Conservation (phyloP, 1,284 basidiomycete genomes). For the Xerocomus minutiporus region DNA sequence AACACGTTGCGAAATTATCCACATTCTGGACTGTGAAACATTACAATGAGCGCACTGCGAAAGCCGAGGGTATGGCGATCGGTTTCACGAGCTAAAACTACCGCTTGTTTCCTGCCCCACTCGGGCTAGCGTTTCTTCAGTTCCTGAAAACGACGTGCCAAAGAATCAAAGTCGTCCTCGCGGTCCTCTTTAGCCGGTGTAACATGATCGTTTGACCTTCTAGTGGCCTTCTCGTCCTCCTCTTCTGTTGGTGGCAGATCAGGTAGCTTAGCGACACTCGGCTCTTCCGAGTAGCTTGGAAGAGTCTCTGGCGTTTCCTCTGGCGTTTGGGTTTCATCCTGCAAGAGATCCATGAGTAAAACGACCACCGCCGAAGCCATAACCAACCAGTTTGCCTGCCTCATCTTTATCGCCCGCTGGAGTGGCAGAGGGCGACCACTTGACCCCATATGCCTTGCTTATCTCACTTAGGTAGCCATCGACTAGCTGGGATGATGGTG, state of each 20-base stretch:
- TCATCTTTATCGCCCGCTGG: conserved; percentile 12
- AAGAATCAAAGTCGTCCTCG: conserved; percentile 69
- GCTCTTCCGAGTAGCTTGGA: conserved; percentile 30
- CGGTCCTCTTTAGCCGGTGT: conserved; percentile 11
- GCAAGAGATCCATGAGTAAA: conserved; percentile 2
- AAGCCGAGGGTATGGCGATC: conserved; percentile 2
- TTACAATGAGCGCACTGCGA: conserved; percentile 3
- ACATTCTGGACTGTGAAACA: conserved; percentile 2
- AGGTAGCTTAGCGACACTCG: conserved; percentile 38
- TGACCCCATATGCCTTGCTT: conserved; percentile 79
- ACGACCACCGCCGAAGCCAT: conserved; percentile 2
- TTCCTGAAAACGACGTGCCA: conserved; percentile 72
- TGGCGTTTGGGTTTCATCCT: conserved; percentile 11
- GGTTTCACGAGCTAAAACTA: conserved; percentile 5
- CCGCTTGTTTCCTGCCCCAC: neutral
- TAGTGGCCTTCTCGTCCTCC: conserved; percentile 25
- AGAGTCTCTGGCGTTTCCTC: conserved; percentile 20
- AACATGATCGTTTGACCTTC: conserved; percentile 1
- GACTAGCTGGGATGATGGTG: conserved; percentile 72
- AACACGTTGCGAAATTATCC: conserved; percentile 8
- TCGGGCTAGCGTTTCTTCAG: conserved; percentile 63
- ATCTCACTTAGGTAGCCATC: conserved; percentile 88
- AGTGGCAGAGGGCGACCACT: conserved; percentile 50
- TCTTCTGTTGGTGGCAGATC: conserved; percentile 47
- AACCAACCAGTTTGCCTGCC: conserved; percentile 34